phyloP scores from a whole-genome alignment of 345 rosid genomes.

The Moricandia moricandioides region DNA sequence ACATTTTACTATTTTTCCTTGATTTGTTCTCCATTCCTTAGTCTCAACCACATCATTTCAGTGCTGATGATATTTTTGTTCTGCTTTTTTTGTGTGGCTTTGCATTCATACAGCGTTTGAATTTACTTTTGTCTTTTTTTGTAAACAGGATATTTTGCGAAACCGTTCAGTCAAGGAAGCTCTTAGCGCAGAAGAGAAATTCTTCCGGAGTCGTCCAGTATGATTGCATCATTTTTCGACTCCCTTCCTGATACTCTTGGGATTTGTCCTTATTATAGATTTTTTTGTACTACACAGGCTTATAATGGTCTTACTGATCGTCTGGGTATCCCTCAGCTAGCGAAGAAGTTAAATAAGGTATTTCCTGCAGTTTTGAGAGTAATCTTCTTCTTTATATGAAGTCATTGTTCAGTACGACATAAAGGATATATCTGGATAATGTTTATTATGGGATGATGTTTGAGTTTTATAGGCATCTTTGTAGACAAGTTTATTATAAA shows the following conservation, averaged over 20 bases:
- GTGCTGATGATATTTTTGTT: background rate
- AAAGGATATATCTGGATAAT: background rate
- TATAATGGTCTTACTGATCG: slow-evolving; percentile 58
- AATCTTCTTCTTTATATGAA: background rate
- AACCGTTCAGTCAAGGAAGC: slow-evolving; percentile 61
- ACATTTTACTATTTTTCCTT: background rate
- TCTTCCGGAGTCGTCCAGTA: slow-evolving; percentile 58
- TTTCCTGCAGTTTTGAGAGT: slow-evolving; percentile 4
- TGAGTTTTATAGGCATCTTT: background rate
- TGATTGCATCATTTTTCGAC: slow-evolving; percentile 13
- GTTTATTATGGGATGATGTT: background rate
- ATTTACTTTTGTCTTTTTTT: background rate
- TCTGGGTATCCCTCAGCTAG: slow-evolving; percentile 67
- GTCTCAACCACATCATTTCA: background rate
- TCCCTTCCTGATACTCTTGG: slow-evolving; percentile 24
- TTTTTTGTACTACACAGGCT: slow-evolving; percentile 40
- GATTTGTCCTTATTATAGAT: background rate
- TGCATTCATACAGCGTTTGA: background rate
- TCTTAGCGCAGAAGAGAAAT: slow-evolving; percentile 50
- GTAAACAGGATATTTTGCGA: slow-evolving; percentile 52
- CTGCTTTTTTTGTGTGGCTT: slow-evolving; percentile 10
- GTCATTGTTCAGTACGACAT: background rate
- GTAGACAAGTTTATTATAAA: background rate
- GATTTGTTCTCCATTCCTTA: background rate
- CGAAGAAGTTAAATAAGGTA: slow-evolving; percentile 74